A percentile compares a stretch with the other conserved stretches of the same genome.
phyloP scores from a whole-genome alignment of 2,329 filamentous ascomycete species.

The Cladosporium sp. region DNA sequence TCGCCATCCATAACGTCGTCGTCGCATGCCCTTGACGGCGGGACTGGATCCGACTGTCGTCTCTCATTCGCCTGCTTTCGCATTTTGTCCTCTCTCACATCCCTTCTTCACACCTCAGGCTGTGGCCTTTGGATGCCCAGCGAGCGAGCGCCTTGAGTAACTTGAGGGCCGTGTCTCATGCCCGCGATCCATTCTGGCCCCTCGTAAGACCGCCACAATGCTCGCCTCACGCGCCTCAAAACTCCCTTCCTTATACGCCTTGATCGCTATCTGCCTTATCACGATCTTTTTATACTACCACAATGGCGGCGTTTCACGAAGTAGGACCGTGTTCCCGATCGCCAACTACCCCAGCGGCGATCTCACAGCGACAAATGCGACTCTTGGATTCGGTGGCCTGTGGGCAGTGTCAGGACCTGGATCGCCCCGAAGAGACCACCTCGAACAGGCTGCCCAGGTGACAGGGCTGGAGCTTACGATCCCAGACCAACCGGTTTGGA shows the following conservation, averaged over 20 bases:
- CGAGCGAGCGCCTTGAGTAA: not conserved
- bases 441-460: conserved; percentile 35
- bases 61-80: not conserved
- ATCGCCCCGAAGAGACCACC: conserved; percentile 30
- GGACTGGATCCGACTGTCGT: not conserved
- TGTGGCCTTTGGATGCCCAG: not conserved
- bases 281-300: conserved; percentile 6
- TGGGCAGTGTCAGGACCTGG: conserved; percentile 33
- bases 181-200: not conserved
- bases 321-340: not conserved
- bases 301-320: not conserved
- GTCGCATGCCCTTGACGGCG: not conserved
- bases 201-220: conserved; percentile 2
- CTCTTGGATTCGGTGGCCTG: conserved; percentile 34
- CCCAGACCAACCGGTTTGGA: conserved; percentile 34
- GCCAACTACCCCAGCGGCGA: conserved; percentile 4
- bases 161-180: not conserved
- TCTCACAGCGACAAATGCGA: conserved; percentile 19
- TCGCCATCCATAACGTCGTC: not conserved
- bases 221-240: conserved; percentile 11
- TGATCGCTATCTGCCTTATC: conserved; percentile 1
- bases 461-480: conserved; percentile 35
- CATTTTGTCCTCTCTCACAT: too few relatives aligned
- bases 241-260: not conserved
- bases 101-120: not conserved